Base-by-base conservation (phyloP, 2,329 filamentous ascomycete species). In the Mollisia scopiformis region DNA sequence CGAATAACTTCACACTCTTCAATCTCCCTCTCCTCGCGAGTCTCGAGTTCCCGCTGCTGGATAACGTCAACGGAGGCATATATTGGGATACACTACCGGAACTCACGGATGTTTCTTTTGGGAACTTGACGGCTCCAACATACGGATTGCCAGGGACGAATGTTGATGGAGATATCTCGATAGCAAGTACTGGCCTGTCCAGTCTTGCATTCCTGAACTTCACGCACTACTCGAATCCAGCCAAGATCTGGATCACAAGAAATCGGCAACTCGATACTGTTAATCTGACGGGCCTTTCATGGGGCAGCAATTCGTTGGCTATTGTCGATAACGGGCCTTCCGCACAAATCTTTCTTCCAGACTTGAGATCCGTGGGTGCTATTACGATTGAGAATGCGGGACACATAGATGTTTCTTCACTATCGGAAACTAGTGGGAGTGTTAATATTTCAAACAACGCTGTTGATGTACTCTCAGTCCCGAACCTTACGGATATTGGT, bases 201-300 rank as follows among this genome's bases (percentile, higher is more conserved):
- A 54, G 19, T 14, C 27, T 63, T 30, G 50, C 39, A 37, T 60
- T 60, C 30, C 50, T 63, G 27, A 59, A 63, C 35, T 63, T 63
- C 16, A 54, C 31, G 23, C 31, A 47, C 6, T 39, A 41, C 33
- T 52, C 51, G 2, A 54, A 57, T 6, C 43, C 37, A 13, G 50
- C 19, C 6, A 25, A 31, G n/a, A 55, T 63, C 16, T n/a, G 37
- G 39, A 54, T 63, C 28, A 30, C 21, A n/a, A 49, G 28, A 6
- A 63, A 63, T 46, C 14, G 30, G 11, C 30, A 54, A n/a, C 39
- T 63, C 27, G 33, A 28, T 19, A 52, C 19, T 27, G 33, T 63
- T 25, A 63, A 60, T 50, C 31, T 63, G 13, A 52, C 33, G 4
- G 33, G 33, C 11, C 33, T 37, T 13, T 37, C 33, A 6, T 37